Conservation (phyloP, 148 eudicot species). For the Drosera capensis region DNA sequence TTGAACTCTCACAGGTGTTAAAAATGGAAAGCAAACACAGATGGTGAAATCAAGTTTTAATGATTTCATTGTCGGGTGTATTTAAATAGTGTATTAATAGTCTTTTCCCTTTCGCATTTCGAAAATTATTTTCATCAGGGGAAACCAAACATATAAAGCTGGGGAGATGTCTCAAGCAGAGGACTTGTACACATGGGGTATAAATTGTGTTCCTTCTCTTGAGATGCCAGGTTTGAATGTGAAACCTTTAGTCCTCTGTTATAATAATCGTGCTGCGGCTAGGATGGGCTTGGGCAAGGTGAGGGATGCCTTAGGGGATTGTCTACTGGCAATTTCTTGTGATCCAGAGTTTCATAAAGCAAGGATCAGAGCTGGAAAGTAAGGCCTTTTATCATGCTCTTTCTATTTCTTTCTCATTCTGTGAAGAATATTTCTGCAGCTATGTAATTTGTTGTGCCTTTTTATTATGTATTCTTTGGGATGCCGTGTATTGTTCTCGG, state of each 20-base stretch:
- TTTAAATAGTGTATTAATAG: no score
- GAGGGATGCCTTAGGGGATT: slow-evolving; percentile 75
- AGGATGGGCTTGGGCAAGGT: slow-evolving; percentile 71
- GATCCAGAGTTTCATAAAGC: slow-evolving; percentile 67
- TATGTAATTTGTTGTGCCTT: no score
- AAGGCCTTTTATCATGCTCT: slow-evolving; percentile 15
- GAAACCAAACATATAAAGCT: slow-evolving; percentile 72
- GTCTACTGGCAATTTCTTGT: slow-evolving; percentile 50
- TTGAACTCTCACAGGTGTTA: background rate
- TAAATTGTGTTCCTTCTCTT: slow-evolving; percentile 27
- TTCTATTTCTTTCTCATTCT: background rate
- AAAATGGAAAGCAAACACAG: no score
- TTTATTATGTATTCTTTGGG: no score
- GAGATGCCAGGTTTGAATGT: slow-evolving; percentile 18
- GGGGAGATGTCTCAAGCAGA: slow-evolving; percentile 66
- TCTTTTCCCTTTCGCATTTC: slow-evolving; percentile 1
- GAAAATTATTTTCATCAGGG: slow-evolving; percentile 34
- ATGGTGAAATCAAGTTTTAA: no score
- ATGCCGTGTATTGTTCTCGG: no score
- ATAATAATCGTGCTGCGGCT: slow-evolving; percentile 93
- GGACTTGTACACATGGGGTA: slow-evolving; percentile 64
- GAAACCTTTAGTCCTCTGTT: slow-evolving; percentile 70
- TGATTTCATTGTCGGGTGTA: no score
- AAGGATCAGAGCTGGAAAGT: slow-evolving; percentile 84
- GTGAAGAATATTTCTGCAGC: background rate